Base-by-base conservation (phyloP, 345 rosid genomes). In the Linum lewisii region DNA sequence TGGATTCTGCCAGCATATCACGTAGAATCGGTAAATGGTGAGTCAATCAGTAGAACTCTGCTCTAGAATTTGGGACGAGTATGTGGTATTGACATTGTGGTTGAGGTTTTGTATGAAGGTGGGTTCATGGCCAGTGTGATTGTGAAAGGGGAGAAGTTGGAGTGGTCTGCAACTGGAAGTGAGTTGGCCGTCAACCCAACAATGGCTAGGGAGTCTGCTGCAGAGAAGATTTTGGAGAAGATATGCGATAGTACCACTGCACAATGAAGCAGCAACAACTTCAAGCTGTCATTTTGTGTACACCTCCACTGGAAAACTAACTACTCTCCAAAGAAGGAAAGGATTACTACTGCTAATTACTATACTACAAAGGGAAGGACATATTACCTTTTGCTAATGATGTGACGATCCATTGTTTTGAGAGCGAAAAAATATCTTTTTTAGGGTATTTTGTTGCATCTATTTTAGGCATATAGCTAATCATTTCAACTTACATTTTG, bases 141-240 rank as follows among this genome's bases (percentile, higher is more conserved):
- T 4, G 58, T 82, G 34, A 78, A 73, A 60, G 84, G 81, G 63
- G 23, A 20, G 36, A 63, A 63, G 21, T 70, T 65, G 1, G 76
- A 72, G 22, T 58, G 58, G 45, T 38, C 45, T 29, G 64, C 82
- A 19, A n/a, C 53, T 47, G 34, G 13, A 7, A 84, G 87, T 21
- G 78, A 71, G 2, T 58, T 44, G 20, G 54, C 51, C 47, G 45
- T 63, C 25, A 67, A 56, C 50, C 74, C 87, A 21, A 69, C 36
- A 8, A 75, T 75, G 49, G 91, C 96, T 42, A 84, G 91, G 63
- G 81, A 80, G 63, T 84, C 87, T 0, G 87, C 91, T 7, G 94
- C 96, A 0, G 36, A 54, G 21, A 59, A 60, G 57, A 53, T 84
- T 78, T 58, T 84, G 51, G 63, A 10, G 3, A 38, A 38, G 45